Evolutionary conservation across 75 land plant genomes (phyloP), one percentile per base, ranked within the genome.

Genomic region (Isoetes taiwanensis): DNA sequence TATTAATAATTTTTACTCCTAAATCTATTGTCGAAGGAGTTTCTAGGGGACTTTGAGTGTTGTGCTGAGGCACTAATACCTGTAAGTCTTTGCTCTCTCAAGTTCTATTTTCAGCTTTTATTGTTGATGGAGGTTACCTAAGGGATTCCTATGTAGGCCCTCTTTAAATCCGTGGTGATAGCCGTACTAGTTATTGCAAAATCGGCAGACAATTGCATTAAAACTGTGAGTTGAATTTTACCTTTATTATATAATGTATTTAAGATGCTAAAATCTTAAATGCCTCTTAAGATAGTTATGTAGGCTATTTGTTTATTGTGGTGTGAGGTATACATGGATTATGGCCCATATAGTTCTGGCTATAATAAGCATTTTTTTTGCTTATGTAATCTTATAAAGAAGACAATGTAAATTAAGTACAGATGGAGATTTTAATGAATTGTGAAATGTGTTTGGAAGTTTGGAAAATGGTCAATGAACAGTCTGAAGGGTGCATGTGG

Each of bases 141-240:
- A n/a, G n/a, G n/a, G n/a, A n/a, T n/a, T 57, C 12, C 48, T 46
- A 38, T 59, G 32, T 75, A 94, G 99, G 83, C 80, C 24, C 82
- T 94, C 32, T 94, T 94, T 65, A 94, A 94, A 75, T 77, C 89
- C 54, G 99, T 94, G 42, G 96, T 94, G 43, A 94, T 94, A 54
- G 89, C 99, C 30, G 96, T 94, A 11, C 80, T 89, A 55, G 99
- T 94, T 23, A 94, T 94, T 64, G 87, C 86, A 35, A 96, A 94
- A 48, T 94, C 99, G 65, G 86, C 99, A 2, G 99, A 94, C 63
- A 85, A 80, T 61, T 94, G 99, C 78, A 94, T 94, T 41, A 94
- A 94, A 73, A 89, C 91, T 65, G 99, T 89, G 71, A 41, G 76
- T n/a, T 46, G 16, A 6, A n/a, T n/a, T 19, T 3, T 46, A n/a